Conservation (phyloP, 371 early-diverging fungal species). For the Neoconidiobolus thromboides region DNA sequence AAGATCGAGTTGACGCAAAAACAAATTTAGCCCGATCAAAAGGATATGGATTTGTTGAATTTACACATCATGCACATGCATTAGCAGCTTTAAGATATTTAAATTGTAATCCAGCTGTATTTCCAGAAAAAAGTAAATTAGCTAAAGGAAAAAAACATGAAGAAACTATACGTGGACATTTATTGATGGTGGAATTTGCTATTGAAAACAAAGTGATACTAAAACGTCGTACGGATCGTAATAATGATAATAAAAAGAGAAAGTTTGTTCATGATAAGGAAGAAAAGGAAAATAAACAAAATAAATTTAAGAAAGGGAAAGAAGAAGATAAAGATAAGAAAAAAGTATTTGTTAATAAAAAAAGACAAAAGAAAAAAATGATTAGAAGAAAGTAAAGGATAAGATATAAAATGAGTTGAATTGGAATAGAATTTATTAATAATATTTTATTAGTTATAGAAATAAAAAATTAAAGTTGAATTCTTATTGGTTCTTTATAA, state of each 20-base stretch:
- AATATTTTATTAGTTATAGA: background rate
- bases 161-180: constrained; percentile 1
- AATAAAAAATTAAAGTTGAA: constrained; percentile 1
- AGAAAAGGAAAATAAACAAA: background rate
- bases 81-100: constrained; percentile 76
- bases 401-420: background rate
- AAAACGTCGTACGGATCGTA: constrained; percentile 38
- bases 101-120: constrained; percentile 64
- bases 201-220: constrained; percentile 72
- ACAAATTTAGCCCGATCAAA: constrained; percentile 48
- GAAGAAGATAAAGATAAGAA: background rate
- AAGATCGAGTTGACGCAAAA: constrained; percentile 48
- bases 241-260: constrained; percentile 5
- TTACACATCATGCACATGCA: constrained; percentile 66
- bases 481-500: background rate
- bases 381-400: background rate
- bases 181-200: constrained; percentile 74
- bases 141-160: background rate
- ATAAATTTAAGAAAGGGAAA: background rate
- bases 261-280: background rate
- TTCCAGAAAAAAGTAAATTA: constrained; percentile 22
- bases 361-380: background rate
- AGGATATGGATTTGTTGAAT: constrained; percentile 90
- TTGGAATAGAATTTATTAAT: background rate
- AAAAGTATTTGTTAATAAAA: background rate